Base-by-base conservation (phyloP, 257 asterid genomes). In the Cynanchum wilfordii region DNA sequence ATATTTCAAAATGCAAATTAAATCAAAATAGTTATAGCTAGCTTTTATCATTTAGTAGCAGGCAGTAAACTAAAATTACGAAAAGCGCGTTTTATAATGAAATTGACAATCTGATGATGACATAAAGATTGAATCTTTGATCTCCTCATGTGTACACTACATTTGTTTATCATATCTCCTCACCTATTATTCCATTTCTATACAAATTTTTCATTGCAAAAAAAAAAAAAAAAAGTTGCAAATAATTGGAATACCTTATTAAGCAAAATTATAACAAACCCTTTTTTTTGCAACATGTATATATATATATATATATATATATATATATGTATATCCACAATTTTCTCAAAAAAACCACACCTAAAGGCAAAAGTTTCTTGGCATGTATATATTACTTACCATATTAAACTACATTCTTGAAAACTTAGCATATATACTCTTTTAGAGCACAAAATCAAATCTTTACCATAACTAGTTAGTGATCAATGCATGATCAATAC, bases 141-240 rank as follows among this genome's bases (percentile, higher is more conserved):
- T 79, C 68, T 24, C 82, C 75, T 67, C 86, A 76, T 79, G 82
- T 70, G 84, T 79, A 73, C 73, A 57, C 22, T 19, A 29, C 68
- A 72, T 44, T 47, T 71, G 30, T 75, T 40, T 71, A 65, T 52
- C 63, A 54, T 38, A 24, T 10, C 74, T 42, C 27, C 24, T 17
- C 22, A 2, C 27, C 27, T 64, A 62, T 70, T 52, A 24, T 70
- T 62, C 36, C 60, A n/a, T 62, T 51, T 73, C 30, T 62, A 49
- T 62, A 70, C 70, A 33, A 36, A 36, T 29, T 62, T 36, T 17
- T 64, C 27, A 17, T 12, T 73, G 47, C 9, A 38, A 38, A 38
- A 38, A 38, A 38, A 3, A 38, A 6, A 40, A 5, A 15, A 50
- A 52, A 1, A 62, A 71, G 8, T 64, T 73, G 63, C 64, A 50